Evolutionary conservation across 305 asterid species (phyloP).

Genomic region (Coffea humblotiana): DNA sequence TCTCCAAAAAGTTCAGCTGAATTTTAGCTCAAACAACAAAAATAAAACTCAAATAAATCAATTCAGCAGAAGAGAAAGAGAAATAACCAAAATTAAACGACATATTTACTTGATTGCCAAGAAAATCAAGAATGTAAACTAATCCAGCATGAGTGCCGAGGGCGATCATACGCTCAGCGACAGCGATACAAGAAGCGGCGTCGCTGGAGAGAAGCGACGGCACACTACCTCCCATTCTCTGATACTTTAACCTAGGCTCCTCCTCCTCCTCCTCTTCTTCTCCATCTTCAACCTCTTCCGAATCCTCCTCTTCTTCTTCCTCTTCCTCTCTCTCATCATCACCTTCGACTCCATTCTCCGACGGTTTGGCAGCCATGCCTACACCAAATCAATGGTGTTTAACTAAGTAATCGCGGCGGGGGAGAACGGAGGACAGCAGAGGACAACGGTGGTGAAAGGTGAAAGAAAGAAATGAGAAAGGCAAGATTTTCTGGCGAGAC

Average conservation of each 20-base stretch:
- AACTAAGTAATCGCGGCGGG: background rate
- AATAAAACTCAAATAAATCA: background rate
- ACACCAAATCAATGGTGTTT: background rate
- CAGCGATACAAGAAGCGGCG: slow-evolving; percentile 86
- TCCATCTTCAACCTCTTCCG: slow-evolving; percentile 45
- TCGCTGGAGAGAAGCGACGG: slow-evolving; percentile 75
- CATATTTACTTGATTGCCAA: slow-evolving; percentile 77
- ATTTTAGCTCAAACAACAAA: slow-evolving; percentile 3
- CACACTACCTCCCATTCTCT: slow-evolving; percentile 95
- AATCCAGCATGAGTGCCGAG: slow-evolving; percentile 84
- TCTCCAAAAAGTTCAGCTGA: background rate
- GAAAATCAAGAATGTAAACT: slow-evolving; percentile 91
- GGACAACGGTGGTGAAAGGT: background rate
- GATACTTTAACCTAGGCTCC: slow-evolving; percentile 94
- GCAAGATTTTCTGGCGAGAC: background rate
- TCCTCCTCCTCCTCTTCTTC: slow-evolving; percentile 67
- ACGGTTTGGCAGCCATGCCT: slow-evolving; percentile 64
- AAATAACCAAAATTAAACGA: background rate
- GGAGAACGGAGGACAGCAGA: background rate
- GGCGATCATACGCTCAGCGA: slow-evolving; percentile 95
- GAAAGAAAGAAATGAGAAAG: background rate
- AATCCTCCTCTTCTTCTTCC: slow-evolving; percentile 62
- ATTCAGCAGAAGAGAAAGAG: background rate
- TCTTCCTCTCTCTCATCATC: slow-evolving; percentile 72
- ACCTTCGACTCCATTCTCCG: slow-evolving; percentile 91